Percentiles rank a stretch among this genome's conserved stretches.
Evolutionary conservation across 2,329 filamentous ascomycete genomes (phyloP).

Genomic region (Pseudofabraea citricarpa): DNA sequence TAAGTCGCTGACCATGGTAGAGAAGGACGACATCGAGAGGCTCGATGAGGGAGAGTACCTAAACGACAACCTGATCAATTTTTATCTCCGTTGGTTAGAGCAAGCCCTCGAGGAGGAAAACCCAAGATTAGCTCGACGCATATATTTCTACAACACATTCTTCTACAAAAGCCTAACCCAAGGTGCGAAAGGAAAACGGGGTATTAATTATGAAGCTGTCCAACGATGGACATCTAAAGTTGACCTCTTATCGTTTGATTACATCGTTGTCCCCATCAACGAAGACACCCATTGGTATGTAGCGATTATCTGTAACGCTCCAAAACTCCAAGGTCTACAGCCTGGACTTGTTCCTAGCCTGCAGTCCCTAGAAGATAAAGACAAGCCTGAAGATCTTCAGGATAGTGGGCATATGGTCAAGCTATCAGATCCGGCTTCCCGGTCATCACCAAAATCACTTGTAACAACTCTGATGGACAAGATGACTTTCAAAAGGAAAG

Average conservation of each 20-base stretch:
- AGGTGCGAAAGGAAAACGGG: constrained; percentile 42
- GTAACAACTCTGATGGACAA: not conserved
- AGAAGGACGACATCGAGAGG: constrained; percentile 67
- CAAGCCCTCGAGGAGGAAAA: constrained; percentile 49
- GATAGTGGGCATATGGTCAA: not conserved
- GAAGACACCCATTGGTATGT: constrained; percentile 88
- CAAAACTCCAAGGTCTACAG: too few species aligned
- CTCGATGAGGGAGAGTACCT: constrained; percentile 82
- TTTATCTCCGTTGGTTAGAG: constrained; percentile 76
- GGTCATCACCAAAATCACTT: too few species aligned
- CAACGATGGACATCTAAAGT: constrained; percentile 82
- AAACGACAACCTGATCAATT: constrained; percentile 89
- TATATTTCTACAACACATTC: constrained; percentile 90
- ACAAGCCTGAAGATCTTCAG: not conserved
- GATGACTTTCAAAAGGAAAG: too few species aligned
- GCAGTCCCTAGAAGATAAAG: not conserved
- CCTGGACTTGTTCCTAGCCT: constrained; percentile 29
- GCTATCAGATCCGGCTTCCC: too few species aligned
- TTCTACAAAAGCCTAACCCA: constrained; percentile 78
- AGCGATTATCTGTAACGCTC: constrained; percentile 88
- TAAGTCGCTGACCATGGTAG: constrained; percentile 61
- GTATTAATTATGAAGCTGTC: constrained; percentile 82
- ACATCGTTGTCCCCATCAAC: constrained; percentile 88
- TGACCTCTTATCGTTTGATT: constrained; percentile 81
- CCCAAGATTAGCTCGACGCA: constrained; percentile 52